Conservation (phyloP, 2,329 filamentous ascomycete species). For the Sporothrix euskadiensis region DNA sequence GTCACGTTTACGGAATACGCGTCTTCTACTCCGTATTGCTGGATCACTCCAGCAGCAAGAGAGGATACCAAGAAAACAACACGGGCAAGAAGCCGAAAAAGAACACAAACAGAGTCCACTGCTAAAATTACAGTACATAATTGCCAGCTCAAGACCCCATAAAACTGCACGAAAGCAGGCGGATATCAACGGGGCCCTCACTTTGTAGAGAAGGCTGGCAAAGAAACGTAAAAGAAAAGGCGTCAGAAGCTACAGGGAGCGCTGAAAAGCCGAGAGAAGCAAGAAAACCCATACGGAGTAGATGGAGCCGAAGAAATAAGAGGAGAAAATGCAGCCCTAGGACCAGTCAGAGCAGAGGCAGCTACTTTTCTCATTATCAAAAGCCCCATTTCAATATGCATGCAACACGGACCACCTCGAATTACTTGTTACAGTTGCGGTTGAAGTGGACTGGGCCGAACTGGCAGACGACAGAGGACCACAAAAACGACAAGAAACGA, state of each 20-base stretch:
- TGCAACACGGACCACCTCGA: conserved; percentile 8
- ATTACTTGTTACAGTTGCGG: background rate
- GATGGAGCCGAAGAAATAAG: background rate
- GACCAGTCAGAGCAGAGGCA: conserved; percentile 17
- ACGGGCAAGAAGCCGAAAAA: conserved; percentile 1
- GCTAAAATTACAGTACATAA: background rate
- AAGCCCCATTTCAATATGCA: conserved; percentile 11
- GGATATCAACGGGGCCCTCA: background rate
- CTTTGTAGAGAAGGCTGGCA: background rate
- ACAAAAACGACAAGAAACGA: background rate
- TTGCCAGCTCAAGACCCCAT: background rate
- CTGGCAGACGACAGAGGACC: background rate
- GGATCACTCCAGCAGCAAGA: background rate
- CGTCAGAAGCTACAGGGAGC: background rate
- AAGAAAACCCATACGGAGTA: background rate
- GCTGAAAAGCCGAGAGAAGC: background rate
- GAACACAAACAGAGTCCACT: background rate
- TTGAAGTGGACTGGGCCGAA: conserved; percentile 2
- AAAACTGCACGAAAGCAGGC: background rate
- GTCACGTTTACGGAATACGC: background rate
- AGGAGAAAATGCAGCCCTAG: conserved; percentile 14
- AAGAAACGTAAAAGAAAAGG: background rate
- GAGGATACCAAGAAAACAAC: background rate
- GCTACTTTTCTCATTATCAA: background rate
- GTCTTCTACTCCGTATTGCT: too few relatives aligned